phyloP scores from a whole-genome alignment of 106 monocot species.

The Amphibolis antarctica region DNA sequence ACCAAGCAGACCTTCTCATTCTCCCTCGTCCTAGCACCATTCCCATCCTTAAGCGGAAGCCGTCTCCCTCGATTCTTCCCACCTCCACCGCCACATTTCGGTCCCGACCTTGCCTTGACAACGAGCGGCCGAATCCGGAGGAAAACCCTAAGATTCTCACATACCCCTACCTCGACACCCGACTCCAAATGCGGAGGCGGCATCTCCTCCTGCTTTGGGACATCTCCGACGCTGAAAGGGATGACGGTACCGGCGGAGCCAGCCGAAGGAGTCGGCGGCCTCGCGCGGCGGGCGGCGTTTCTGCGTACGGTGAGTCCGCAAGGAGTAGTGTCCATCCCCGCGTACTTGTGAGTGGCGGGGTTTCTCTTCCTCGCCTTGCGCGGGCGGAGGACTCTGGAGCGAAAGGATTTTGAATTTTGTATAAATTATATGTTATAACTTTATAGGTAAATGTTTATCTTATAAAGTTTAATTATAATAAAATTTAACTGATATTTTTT shows the following conservation, averaged over 20 bases:
- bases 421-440: too few relatives aligned
- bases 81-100: not conserved
- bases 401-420: too few relatives aligned
- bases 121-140: slow-evolving; percentile 59
- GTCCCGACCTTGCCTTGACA: slow-evolving; percentile 5
- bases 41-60: not conserved
- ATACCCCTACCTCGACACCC: not conserved
- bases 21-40: slow-evolving; percentile 7
- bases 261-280: slow-evolving; percentile 12
- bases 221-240: slow-evolving; percentile 19
- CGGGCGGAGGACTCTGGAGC: not conserved
- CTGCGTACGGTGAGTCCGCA: slow-evolving; percentile 38
- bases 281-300: slow-evolving; percentile 46
- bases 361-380: not conserved
- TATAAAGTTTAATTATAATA: too few relatives aligned
- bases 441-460: too few relatives aligned
- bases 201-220: slow-evolving; percentile 10
- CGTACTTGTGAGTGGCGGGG: not conserved
- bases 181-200: not conserved
- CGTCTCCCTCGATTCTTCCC: not conserved
- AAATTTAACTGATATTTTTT: too few relatives aligned
- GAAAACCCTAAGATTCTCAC: slow-evolving; percentile 59
- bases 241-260: not conserved
- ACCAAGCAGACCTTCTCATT: slow-evolving; percentile 29
- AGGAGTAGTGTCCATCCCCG: slow-evolving; percentile 8